Evolutionary conservation across 176 grass and related monocot genomes (phyloP).

Genomic region (Rhynchospora breviuscula): DNA sequence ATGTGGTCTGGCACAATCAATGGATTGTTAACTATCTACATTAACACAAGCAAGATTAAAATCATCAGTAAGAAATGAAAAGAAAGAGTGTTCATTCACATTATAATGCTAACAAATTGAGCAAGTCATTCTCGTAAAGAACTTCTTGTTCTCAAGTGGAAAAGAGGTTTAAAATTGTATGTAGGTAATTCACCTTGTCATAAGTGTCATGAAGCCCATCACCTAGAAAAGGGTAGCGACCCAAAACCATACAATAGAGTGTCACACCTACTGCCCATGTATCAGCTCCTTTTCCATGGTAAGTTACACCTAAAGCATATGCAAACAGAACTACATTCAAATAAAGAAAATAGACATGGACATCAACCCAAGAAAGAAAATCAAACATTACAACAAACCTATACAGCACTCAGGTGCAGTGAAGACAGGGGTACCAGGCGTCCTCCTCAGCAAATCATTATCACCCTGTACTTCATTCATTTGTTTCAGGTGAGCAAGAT

Average conservation of each 20-base stretch:
- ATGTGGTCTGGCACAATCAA: constrained; percentile 44
- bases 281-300: constrained; percentile 66
- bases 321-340: not conserved
- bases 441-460: constrained; percentile 71
- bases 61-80: not conserved
- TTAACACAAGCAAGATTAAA: not conserved
- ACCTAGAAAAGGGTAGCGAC: constrained; percentile 82
- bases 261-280: constrained; percentile 84
- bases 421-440: constrained; percentile 87
- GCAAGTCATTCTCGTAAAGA: not conserved
- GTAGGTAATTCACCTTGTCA: constrained; percentile 47
- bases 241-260: constrained; percentile 74
- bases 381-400: constrained; percentile 34
- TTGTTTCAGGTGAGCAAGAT: not conserved
- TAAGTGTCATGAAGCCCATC: constrained; percentile 73
- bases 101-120: too few relatives aligned
- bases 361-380: not conserved
- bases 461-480: constrained; percentile 53
- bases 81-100: not conserved
- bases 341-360: constrained; percentile 16
- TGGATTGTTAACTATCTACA: constrained; percentile 61
- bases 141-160: constrained; percentile 12
- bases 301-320: constrained; percentile 44
- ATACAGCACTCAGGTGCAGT: constrained; percentile 88
- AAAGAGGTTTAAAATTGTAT: not conserved